Base-by-base conservation (phyloP, 2,329 filamentous ascomycete species). In the Cytospora chrysosperma region DNA sequence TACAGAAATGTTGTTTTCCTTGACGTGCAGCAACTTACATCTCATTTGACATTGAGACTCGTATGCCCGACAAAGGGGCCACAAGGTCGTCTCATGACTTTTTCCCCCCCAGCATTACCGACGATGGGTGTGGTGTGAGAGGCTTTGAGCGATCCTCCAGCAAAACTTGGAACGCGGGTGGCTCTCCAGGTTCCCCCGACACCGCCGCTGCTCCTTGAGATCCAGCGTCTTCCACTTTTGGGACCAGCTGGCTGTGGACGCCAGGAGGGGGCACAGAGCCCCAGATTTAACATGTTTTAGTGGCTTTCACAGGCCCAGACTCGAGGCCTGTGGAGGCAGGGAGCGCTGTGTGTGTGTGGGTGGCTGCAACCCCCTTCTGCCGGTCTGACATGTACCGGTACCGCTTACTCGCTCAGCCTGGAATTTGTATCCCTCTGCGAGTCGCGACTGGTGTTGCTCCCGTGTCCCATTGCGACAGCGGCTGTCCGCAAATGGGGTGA, bases 351-450 rank as follows among this genome's bases (percentile, higher is more conserved):
- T 47, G 30, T 47, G 63, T 59, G 63, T 65, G 64, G 64, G 64
- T 63, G 61, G 57, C 32, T 63, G 55, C 61, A 58, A 62, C 60
- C 53, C 53, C 28, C 53, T 49, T 26, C 28, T 32, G 55, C 34
- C 53, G 43, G 49, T 60, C 57, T 58, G 64, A 24, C 52, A 66
- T 64, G 64, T 66, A 66, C 61, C 26, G 61, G 61, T 66, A 66
- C 64, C 40, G 34, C 15, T 37, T 30, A 30, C 49, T 56, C 61
- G 61, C 12, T 27, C 62, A 54, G 54, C 53, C 50, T 59, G 61
- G 61, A 59, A 60, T 32, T 57, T 53, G 62, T 58, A 56, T 56
- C 37, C 60, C 37, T 37, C 43, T 10, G 21, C n/a, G n/a, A 21
- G 30, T 61, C 40, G 59, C 59, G 59, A 61, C 63, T 56, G 55